phyloP scores from a whole-genome alignment of 2,329 filamentous ascomycete genomes.

The Colletotrichum ledebouriae region DNA sequence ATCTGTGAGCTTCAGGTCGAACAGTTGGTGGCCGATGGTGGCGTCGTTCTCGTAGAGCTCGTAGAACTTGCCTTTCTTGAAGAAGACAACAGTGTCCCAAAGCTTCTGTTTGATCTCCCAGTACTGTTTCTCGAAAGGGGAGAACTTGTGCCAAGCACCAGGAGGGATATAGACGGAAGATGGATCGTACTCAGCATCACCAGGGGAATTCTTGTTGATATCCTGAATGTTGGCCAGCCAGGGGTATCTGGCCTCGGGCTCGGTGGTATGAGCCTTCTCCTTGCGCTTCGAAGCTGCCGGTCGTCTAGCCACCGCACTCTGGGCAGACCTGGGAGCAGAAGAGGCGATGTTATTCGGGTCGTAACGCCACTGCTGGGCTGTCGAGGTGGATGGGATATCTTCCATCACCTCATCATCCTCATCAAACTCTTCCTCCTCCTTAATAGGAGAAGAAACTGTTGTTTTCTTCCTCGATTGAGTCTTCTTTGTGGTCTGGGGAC shows the following conservation, averaged over 20 bases:
- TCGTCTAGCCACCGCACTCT: conserved; percentile 43
- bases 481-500: conserved; percentile 63
- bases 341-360: conserved; percentile 63
- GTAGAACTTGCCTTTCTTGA: conserved; percentile 99
- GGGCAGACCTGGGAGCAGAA: conserved; percentile 28
- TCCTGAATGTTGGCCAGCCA: conserved; percentile 92
- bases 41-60: conserved; percentile 98
- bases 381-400: conserved; percentile 73
- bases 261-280: conserved; percentile 81
- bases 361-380: conserved; percentile 85
- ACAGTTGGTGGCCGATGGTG: conserved; percentile 94
- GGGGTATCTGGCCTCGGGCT: conserved; percentile 87
- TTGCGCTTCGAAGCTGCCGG: conserved; percentile 55
- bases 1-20: conserved; percentile 97
- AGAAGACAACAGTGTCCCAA: conserved; percentile 98
- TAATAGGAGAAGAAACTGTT: conserved; percentile 64
- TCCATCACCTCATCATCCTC: conserved; percentile 68
- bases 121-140: conserved; percentile 96
- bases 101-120: conserved; percentile 99
- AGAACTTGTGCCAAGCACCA: conserved; percentile 83
- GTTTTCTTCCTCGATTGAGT: conserved; percentile 72
- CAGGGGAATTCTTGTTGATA: conserved; percentile 82
- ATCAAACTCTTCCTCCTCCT: conserved; percentile 53
- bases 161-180: conserved; percentile 92
- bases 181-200: conserved; percentile 90